Evolutionary conservation across 306 rosid species (phyloP), one percentile per base, ranked within the genome.

Genomic region (Dryas drummondii): DNA sequence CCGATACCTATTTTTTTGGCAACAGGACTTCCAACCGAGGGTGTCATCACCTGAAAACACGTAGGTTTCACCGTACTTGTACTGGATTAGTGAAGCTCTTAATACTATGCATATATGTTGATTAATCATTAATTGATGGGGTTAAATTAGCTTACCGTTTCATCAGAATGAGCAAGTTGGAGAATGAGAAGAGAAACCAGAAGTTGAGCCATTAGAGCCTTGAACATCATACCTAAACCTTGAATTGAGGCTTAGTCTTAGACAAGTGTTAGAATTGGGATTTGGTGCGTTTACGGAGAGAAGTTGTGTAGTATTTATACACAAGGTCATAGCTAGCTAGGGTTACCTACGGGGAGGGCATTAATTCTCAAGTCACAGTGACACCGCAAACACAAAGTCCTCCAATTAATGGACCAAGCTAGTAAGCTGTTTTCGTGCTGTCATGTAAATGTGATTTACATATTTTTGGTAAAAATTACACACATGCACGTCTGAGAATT

Each of bases 161-260:
- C 83, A 46, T 67, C 72, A 55, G 90, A 80, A 17, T 82, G 51
- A 17, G 65, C 77, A 14, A 72, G 76, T 60, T 72, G 85, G 73
- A 85, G 70, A 55, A 79, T 7, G 40, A 81, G 55, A 51, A 86
- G 80, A 82, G 89, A 83, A 58, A 83, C 3, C 66, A 89, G 72
- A 80, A 87, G 81, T 2, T 78, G 60, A 63, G 44, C 70, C 4
- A 75, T 19, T 1, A 70, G 60, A 46, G 71, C 49, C 46, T 41
- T 74, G 47, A 71, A 26, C 44, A 76, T 76, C n/a, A 51, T 15
- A 54, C 4, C 32, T 27, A 44, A 70, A 55, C 27, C 19, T 40
- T 42, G 74, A n/a, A 52, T 5, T 9, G 22, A 22, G 22, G 22
- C 22, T 22, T 22, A 22, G 22, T 22, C 22, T 22, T 22, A 22